phyloP scores from a whole-genome alignment of 371 early-diverging fungal species.

The Rhizopus sp. region DNA sequence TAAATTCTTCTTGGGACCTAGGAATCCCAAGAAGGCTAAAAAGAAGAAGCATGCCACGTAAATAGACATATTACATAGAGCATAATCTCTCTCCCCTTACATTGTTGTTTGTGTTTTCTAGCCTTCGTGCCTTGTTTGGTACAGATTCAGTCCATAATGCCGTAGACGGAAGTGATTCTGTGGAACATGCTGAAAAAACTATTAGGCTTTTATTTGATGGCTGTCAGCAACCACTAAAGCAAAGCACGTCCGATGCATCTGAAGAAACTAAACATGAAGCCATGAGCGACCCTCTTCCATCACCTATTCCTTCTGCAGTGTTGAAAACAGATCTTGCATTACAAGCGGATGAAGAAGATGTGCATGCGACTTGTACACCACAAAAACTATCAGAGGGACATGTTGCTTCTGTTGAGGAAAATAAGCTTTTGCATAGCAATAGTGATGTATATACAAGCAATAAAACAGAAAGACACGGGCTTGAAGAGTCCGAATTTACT shows the following conservation, averaged over 20 bases:
- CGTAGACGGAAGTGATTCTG: constrained; percentile 72
- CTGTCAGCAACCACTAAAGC: background rate
- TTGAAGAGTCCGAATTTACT: no score
- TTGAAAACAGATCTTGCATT: background rate
- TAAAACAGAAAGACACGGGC: no score
- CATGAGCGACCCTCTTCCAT: background rate
- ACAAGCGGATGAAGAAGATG: no score
- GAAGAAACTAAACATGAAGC: background rate
- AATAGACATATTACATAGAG: constrained; percentile 4
- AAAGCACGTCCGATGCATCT: background rate
- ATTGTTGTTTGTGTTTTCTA: constrained; percentile 19
- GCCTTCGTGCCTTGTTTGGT: constrained; percentile 64
- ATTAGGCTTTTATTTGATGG: constrained; percentile 36
- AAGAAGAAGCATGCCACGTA: constrained; percentile 55
- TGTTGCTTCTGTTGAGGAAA: no score
- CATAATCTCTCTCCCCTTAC: background rate
- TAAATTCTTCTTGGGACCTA: constrained; percentile 76
- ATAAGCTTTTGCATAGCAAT: no score
- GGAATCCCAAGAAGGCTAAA: constrained; percentile 67
- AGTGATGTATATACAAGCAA: no score
- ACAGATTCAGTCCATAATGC: constrained; percentile 66
- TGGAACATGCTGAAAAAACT: constrained; percentile 67
- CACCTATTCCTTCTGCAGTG: background rate
- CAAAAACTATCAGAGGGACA: no score
- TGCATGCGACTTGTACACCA: no score